Conservation (phyloP, 2,329 filamentous ascomycete genomes). For the Clonostachys solani region DNA sequence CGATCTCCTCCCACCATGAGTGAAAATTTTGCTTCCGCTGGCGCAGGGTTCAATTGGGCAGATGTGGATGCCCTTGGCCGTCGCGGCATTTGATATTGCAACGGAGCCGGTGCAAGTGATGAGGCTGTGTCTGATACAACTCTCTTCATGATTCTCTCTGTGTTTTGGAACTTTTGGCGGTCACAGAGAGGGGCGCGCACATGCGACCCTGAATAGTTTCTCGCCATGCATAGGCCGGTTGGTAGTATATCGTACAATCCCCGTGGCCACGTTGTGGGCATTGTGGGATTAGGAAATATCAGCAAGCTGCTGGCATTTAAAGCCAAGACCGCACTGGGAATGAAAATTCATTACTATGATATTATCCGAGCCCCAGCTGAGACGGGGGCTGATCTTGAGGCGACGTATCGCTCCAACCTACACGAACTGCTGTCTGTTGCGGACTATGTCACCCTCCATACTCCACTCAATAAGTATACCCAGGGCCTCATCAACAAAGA, state of each 20-base stretch:
- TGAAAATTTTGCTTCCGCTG: constrained; percentile 57
- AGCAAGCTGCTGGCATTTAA: constrained; percentile 41
- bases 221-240: constrained; percentile 14
- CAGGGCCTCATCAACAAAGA: constrained; percentile 15
- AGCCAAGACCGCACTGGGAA: constrained; percentile 36
- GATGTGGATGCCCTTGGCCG: constrained; percentile 40
- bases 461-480: constrained; percentile 18
- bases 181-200: constrained; percentile 13
- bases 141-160: constrained; percentile 34
- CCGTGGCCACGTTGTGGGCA: constrained; percentile 39
- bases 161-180: constrained; percentile 46
- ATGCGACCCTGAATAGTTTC: constrained; percentile 26
- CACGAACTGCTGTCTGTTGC: constrained; percentile 16
- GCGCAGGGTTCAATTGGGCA: constrained; percentile 61
- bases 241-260: constrained; percentile 40
- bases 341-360: constrained; percentile 51
- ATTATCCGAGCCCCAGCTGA: constrained; percentile 16
- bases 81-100: constrained; percentile 33
- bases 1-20: constrained; percentile 41
- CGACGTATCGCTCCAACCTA: constrained; percentile 18
- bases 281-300: constrained; percentile 45
- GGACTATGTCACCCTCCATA: constrained; percentile 25
- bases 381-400: constrained; percentile 18
- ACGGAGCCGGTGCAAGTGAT: constrained; percentile 33
- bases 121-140: constrained; percentile 37